Evolutionary conservation across 1,284 basidiomycete species (phyloP).

Genomic region (Xerocomus amazonicus): DNA sequence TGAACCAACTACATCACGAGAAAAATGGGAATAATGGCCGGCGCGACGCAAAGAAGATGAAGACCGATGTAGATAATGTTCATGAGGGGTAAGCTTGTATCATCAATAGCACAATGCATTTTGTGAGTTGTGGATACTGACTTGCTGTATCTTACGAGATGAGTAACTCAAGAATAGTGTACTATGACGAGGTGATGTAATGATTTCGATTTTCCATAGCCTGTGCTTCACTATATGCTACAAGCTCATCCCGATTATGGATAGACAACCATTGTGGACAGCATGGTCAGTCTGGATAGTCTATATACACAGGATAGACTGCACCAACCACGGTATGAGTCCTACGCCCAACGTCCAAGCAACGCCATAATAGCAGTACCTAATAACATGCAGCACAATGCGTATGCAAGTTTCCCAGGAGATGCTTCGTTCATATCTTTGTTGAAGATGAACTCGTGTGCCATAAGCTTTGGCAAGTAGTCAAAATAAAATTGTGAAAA

Average conservation of each 20-base stretch:
- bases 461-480: slow-evolving; percentile 57
- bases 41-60: slow-evolving; percentile 22
- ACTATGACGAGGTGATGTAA: no score
- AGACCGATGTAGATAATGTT: slow-evolving; percentile 4
- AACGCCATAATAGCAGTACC: slow-evolving; percentile 84
- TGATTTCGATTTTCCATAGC: no score
- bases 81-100: background rate
- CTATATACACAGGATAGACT: background rate
- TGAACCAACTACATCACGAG: slow-evolving; percentile 20
- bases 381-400: slow-evolving; percentile 68
- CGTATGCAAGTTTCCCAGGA: slow-evolving; percentile 62
- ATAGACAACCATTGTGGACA: background rate
- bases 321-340: background rate
- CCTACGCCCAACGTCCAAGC: slow-evolving; percentile 79
- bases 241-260: no score
- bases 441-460: slow-evolving; percentile 91
- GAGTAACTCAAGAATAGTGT: no score
- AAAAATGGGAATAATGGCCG: background rate
- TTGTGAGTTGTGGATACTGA: no score
- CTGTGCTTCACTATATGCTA: no score
- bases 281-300: background rate
- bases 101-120: no score
- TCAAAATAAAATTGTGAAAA: background rate
- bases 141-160: no score
- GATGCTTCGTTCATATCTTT: slow-evolving; percentile 74